phyloP scores from a whole-genome alignment of 768 basidiomycete genomes.

The Ramaria sp. region DNA sequence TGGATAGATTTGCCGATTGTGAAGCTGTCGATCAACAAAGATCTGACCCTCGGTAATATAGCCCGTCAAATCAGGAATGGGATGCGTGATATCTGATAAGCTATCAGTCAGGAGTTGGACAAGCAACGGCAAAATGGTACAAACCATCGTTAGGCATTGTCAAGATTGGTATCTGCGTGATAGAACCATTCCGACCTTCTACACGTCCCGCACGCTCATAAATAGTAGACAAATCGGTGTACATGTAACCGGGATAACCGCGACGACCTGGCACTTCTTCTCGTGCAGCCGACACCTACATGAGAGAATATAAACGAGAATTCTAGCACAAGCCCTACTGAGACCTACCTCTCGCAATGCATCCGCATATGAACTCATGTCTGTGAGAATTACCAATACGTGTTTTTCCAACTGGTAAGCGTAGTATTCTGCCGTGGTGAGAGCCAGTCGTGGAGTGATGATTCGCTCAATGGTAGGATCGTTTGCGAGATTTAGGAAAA shows the following conservation, averaged over 20 bases:
- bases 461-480: slow-evolving; percentile 99
- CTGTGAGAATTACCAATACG: slow-evolving; percentile 96
- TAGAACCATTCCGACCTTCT: slow-evolving; percentile 94
- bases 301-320: slow-evolving; percentile 10
- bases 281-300: slow-evolving; percentile 89
- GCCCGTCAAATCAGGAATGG: slow-evolving; percentile 97
- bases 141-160: slow-evolving; percentile 99
- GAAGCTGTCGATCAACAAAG: slow-evolving; percentile 92
- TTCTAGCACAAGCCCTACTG: slow-evolving; percentile 14
- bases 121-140: slow-evolving; percentile 17
- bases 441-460: slow-evolving; percentile 94
- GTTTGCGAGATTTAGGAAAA: slow-evolving; percentile 98
- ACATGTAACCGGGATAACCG: slow-evolving; percentile 98
- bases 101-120: not conserved
- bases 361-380: slow-evolving; percentile 98
- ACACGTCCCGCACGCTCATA: slow-evolving; percentile 99
- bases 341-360: slow-evolving; percentile 79
- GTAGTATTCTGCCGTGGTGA: slow-evolving; percentile 98
- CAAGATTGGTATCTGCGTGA: slow-evolving; percentile 98
- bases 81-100: slow-evolving; percentile 92
- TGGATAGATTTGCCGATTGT: slow-evolving; percentile 97
- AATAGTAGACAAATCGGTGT: slow-evolving; percentile 98
- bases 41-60: slow-evolving; percentile 99
- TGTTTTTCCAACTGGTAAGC: slow-evolving; percentile 99
- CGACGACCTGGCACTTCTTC: slow-evolving; percentile 99